Base-by-base conservation (phyloP, 2,329 filamentous ascomycete species). In the Pleurostoma richardsiae region DNA sequence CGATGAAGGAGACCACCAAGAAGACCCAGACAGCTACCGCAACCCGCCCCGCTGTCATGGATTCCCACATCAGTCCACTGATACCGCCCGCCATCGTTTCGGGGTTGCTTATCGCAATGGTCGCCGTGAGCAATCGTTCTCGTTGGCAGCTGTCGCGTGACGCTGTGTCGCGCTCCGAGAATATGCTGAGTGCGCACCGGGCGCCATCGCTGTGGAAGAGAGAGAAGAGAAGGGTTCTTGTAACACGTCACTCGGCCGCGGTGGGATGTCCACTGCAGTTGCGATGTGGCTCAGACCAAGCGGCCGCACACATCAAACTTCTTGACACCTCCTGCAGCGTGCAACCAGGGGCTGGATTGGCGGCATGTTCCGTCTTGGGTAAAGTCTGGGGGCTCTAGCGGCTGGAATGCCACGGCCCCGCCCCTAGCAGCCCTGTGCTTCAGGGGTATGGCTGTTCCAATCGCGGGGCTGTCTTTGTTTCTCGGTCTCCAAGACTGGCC, bases 1-100 rank as follows among this genome's bases (percentile, higher is more conserved):
- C 50, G 28, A 70, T 49, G 40, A 72, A 72, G 1, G 65, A 65
- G 10, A 56, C 49, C 28, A 67, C n/a, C 6, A 70, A 52, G 46
- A 73, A 63, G 36, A 66, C 43, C 19, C 57, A 11, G 11, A 60
- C 42, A 6, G 54, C 58, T n/a, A 52, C 47, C 6, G 59, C 44
- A 41, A 66, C 47, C 5, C 63, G 63, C 4, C 51, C 52, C 5
- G 56, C 50, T 10, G 66, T 67, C 40, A 68, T 42, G 30, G 56
- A 53, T 30, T 63, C 60, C 42, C 62, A 36, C 19, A 63, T 44
- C 43, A 57, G 54, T 33, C 48, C 54, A 47, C 54, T 56, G 30
- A 64, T 26, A 4, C 40, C 43, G 19, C 31, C 28, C 30, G 30
- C 36, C 46, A 48, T 48, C 3, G 11, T 39, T 40, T 8, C n/a